Evolutionary conservation across 1,284 basidiomycete species (phyloP).

Genomic region (Boletus putidus): DNA sequence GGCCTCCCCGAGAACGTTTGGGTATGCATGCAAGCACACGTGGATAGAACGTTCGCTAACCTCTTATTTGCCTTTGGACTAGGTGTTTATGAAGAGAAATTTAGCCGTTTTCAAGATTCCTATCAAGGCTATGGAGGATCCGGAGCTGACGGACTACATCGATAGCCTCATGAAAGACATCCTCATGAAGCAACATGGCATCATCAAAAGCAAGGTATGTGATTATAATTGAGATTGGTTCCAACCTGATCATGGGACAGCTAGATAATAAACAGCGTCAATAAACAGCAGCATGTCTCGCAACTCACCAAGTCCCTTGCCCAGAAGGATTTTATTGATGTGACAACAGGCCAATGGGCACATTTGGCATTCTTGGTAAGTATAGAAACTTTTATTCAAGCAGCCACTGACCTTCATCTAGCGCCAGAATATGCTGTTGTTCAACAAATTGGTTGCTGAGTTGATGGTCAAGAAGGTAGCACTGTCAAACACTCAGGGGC

Average conservation of each 20-base stretch:
- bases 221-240: too few relatives aligned
- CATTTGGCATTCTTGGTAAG: slow-evolving; percentile 13
- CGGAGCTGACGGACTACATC: neutral
- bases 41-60: too few relatives aligned
- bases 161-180: slow-evolving; percentile 8
- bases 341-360: slow-evolving; percentile 7
- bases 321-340: neutral
- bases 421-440: neutral
- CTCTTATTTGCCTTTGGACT: too few relatives aligned
- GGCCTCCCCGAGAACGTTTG: neutral
- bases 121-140: neutral
- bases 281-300: neutral
- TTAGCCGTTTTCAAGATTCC: slow-evolving; percentile 9
- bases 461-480: neutral
- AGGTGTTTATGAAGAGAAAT: slow-evolving; percentile 1
- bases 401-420: neutral
- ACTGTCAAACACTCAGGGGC: too few relatives aligned
- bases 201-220: slow-evolving; percentile 11
- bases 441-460: neutral
- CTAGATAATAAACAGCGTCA: neutral
- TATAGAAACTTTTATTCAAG: neutral
- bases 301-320: neutral
- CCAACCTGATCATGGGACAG: neutral
- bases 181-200: neutral
- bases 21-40: neutral